These are phyloP conservation scores for Knufia petricola DNA, from an alignment of 2,329 filamentous ascomycete genomes.

Conservation along the genomic window DNA sequence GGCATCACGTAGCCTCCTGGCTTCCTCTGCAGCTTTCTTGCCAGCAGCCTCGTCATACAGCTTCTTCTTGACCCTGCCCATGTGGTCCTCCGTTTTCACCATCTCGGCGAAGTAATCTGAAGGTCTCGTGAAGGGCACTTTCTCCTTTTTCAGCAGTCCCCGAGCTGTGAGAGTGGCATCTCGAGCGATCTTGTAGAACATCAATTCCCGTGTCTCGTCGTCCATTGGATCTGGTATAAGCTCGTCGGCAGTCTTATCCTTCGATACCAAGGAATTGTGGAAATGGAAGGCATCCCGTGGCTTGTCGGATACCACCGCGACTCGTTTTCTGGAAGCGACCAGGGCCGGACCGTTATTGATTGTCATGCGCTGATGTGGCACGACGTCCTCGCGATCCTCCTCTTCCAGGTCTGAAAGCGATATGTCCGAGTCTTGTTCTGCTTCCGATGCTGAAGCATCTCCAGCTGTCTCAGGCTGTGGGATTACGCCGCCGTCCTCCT, in stretches of 20 bases:
- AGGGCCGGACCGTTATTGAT: conserved; percentile 96
- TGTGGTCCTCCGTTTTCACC: conserved; percentile 96
- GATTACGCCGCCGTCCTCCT: conserved; percentile 25
- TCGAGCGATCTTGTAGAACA: conserved; percentile 84
- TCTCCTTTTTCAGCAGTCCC: conserved; percentile 66
- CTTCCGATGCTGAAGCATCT: conserved; percentile 51
- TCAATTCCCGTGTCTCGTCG: conserved; percentile 82
- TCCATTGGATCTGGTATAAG: conserved; percentile 77
- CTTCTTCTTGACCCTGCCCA: conserved; percentile 93
- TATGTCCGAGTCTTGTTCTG: conserved; percentile 75
- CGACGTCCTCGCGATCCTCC: conserved; percentile 74
- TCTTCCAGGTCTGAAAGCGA: conserved; percentile 76
- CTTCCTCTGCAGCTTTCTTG: conserved; percentile 88
- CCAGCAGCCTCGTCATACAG: conserved; percentile 81
- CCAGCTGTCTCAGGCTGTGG: conserved; percentile 30
- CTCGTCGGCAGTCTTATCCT: conserved; percentile 45
- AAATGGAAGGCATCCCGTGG: conserved; percentile 67
- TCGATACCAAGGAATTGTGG: conserved; percentile 67
- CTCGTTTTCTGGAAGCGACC: conserved; percentile 63
- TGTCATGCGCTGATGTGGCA: conserved; percentile 83
- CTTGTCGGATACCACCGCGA: conserved; percentile 50
- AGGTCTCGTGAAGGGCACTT: conserved; percentile 75
- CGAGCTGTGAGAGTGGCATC: conserved; percentile 67
- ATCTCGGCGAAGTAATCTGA: conserved; percentile 98
- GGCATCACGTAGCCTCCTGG: conserved; percentile 80